Evolutionary conservation across 352 stramenopile species (phyloP).

Genomic region (Plasmopara muralis): DNA sequence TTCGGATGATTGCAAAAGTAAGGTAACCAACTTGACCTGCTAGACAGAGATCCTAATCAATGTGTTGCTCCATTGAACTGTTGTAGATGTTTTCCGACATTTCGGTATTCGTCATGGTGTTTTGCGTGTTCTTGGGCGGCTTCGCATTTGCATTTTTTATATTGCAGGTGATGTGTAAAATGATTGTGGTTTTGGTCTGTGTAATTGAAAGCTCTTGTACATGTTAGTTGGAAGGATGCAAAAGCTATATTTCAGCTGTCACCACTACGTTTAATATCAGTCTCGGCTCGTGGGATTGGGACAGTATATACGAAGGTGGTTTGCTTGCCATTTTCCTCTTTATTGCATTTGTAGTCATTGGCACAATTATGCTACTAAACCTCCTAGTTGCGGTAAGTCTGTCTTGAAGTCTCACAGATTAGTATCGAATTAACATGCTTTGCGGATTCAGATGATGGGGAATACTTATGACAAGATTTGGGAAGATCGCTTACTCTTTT

Average conservation of each 20-base stretch:
- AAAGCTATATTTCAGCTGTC: conserved; percentile 50
- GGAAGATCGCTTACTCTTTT: conserved; percentile 76
- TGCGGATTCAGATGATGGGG: conserved; percentile 54
- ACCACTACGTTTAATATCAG: conserved; percentile 66
- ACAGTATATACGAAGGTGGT: conserved; percentile 59
- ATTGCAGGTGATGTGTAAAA: conserved; percentile 40
- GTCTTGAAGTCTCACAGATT: not conserved
- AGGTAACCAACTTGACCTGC: not conserved
- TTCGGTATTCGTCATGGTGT: conserved; percentile 64
- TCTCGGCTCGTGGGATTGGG: conserved; percentile 72
- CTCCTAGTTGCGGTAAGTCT: conserved; percentile 57
- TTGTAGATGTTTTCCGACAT: conserved; percentile 80
- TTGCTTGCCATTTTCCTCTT: conserved; percentile 68
- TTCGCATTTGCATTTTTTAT: conserved; percentile 82
- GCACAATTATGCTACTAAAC: conserved; percentile 80
- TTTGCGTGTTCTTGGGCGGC: conserved; percentile 60
- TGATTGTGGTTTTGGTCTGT: not conserved
- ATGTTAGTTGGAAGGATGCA: conserved; percentile 56
- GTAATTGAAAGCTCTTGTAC: not conserved
- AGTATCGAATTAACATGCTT: not conserved
- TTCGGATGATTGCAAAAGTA: conserved; percentile 84
- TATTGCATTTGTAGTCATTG: conserved; percentile 62
- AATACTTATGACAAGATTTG: conserved; percentile 85
- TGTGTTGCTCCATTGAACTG: not conserved
- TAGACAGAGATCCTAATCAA: not conserved